A percentile compares a stretch with the other conserved stretches of the same genome.
These are phyloP conservation scores for Lactifluus volemus DNA, from an alignment of 768 basidiomycete species.

Conservation along the genomic window DNA sequence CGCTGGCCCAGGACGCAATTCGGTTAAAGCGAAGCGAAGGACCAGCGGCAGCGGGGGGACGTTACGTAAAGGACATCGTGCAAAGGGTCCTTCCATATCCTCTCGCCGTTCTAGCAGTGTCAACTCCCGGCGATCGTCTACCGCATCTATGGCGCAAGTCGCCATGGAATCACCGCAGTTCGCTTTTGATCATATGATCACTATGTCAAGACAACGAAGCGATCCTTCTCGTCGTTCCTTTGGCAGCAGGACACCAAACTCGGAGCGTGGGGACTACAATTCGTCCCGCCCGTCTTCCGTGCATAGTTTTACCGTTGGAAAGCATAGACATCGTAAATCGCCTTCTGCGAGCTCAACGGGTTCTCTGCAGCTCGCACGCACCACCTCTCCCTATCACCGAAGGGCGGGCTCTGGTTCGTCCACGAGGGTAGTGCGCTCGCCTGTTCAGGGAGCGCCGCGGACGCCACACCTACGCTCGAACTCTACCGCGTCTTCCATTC, in stretches of 20 bases:
- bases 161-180: conserved; percentile 50
- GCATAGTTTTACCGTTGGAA: conserved; percentile 59
- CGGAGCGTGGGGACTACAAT: conserved; percentile 68
- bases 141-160: conserved; percentile 37
- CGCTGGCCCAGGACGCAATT: conserved; percentile 21
- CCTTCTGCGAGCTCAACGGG: conserved; percentile 72
- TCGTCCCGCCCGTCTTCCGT: conserved; percentile 74
- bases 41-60: conserved; percentile 33
- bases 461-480: conserved; percentile 60
- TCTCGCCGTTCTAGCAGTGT: conserved; percentile 88
- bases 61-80: conserved; percentile 38
- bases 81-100: conserved; percentile 62
- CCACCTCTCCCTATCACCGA: conserved; percentile 76
- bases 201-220: conserved; percentile 34
- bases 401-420: conserved; percentile 76
- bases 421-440: conserved; percentile 59
- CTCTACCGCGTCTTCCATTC: conserved; percentile 68
- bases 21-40: conserved; percentile 38
- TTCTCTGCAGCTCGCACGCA: conserved; percentile 44
- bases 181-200: conserved; percentile 32
- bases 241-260: conserved; percentile 80
- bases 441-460: conserved; percentile 38
- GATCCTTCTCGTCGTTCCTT: conserved; percentile 60
- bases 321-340: conserved; percentile 59
- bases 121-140: conserved; percentile 70